Evolutionary conservation across 805 yeast genomes (phyloP).

Genomic region (Spathaspora arborariae): DNA sequence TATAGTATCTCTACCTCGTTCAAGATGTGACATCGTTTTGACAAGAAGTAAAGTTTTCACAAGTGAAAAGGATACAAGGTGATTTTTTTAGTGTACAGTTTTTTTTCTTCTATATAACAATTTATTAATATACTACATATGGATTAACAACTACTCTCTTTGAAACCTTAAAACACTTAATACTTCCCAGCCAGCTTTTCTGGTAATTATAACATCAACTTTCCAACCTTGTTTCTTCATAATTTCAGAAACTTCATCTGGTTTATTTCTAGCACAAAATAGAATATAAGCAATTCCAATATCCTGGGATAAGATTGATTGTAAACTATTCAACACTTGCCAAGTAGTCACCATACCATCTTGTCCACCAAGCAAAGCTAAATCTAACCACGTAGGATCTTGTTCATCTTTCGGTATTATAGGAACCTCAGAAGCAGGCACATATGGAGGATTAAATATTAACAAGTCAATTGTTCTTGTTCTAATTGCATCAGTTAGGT

Average conservation of each 20-base stretch:
- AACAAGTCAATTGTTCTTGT: conserved; percentile 58
- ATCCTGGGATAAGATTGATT: conserved; percentile 43
- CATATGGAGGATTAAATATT: conserved; percentile 95
- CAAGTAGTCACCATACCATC: conserved; percentile 89
- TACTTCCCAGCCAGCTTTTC: conserved; percentile 97
- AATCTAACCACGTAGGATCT: conserved; percentile 72
- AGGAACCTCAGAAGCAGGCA: conserved; percentile 82
- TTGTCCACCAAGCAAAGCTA: conserved; percentile 85
- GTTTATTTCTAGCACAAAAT: conserved; percentile 89
- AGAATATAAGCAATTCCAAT: conserved; percentile 80
- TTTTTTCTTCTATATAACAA: background rate
- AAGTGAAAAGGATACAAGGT: background rate
- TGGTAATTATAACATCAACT: conserved; percentile 47
- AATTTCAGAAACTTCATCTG: conserved; percentile 49
- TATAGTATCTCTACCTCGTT: conserved; percentile 5
- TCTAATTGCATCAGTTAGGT: conserved; percentile 50
- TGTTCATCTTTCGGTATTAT: conserved; percentile 41
- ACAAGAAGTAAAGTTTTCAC: background rate
- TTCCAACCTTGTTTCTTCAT: conserved; percentile 55
- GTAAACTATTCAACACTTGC: conserved; percentile 52
- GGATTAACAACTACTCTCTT: conserved; percentile 2
- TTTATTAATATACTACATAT: background rate
- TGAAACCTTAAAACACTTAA: conserved; percentile 67
- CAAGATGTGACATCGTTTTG: background rate
- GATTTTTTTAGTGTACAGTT: background rate